Base-by-base conservation (phyloP, 116 monocot species). In the Zostera marina region DNA sequence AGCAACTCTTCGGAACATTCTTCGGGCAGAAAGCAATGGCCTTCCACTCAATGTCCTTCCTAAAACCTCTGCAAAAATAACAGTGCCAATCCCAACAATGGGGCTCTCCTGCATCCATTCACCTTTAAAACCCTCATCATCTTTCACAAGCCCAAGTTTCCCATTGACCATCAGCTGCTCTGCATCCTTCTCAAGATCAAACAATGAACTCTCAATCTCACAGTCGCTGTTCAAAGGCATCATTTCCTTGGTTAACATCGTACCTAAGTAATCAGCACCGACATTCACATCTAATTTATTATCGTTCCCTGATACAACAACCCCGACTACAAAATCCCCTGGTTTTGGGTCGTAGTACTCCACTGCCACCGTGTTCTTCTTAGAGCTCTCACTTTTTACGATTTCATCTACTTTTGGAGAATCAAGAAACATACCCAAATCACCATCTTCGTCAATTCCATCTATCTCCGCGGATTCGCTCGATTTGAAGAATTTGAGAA, bases 191-290 rank as follows among this genome's bases (percentile, higher is more conserved):
- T 24, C 69, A 67, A 77, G 14, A 74, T 92, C 81, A 60, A 73
- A 87, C 22, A 72, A 60, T 62, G 73, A 49, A 44, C 60, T 52
- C 11, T 62, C 60, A 67, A 81, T 32, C 41, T 88, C 89, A 12
- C 46, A 66, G 0, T 72, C 66, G 0, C 74, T 73, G 61, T 88
- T 75, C 44, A 94, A 45, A n/a, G 94, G 94, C 17, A 94, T 66
- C 62, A 80, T 72, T 59, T 94, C 94, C 65, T 94, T 94, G 8
- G 84, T 87, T 58, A 96, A 62, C 89, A 96, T 85, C 22, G 85
- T 74, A 7, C 89, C 96, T 42, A 96, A 65, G 58, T 75, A 53
- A 47, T 96, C 89, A 14, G 96, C 88, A 8, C 96, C 96, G 3
- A 96, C 69, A 22, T 70, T 80, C 8, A 96, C 82, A 42, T 96